phyloP scores from a whole-genome alignment of 2,329 filamentous ascomycete species.

The Rosellinia necatrix region DNA sequence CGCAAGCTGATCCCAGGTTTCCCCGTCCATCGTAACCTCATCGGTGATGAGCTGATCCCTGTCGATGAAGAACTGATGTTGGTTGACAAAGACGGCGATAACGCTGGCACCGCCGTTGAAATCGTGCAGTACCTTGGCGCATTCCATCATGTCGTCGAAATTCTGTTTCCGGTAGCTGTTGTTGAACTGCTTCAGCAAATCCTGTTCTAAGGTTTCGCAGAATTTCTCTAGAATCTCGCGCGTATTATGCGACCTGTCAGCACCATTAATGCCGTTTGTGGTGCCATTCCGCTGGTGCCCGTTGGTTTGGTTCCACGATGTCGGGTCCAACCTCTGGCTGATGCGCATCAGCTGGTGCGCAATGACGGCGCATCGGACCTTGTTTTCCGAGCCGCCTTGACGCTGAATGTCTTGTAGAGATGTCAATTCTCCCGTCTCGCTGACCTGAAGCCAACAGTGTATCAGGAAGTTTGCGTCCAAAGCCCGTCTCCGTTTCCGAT shows the following conservation, averaged over 20 bases:
- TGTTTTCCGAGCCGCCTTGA: slow-evolving; percentile 85
- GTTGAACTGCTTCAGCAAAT: slow-evolving; percentile 94
- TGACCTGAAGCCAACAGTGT: slow-evolving; percentile 95
- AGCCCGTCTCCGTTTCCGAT: slow-evolving; percentile 86
- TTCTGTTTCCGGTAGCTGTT: slow-evolving; percentile 94
- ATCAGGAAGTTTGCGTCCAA: slow-evolving; percentile 94
- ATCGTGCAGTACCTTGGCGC: slow-evolving; percentile 88
- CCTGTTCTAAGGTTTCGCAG: slow-evolving; percentile 92
- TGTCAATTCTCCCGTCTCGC: slow-evolving; percentile 82
- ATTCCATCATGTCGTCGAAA: slow-evolving; percentile 98
- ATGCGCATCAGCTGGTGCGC: slow-evolving; percentile 92
- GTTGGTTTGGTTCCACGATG: slow-evolving; percentile 70
- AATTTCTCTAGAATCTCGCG: slow-evolving; percentile 96
- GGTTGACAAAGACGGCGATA: slow-evolving; percentile 95
- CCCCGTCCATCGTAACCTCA: slow-evolving; percentile 74
- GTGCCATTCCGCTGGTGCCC: slow-evolving; percentile 55
- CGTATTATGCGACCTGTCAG: slow-evolving; percentile 64
- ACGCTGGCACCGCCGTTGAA: slow-evolving; percentile 97
- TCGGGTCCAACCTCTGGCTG: slow-evolving; percentile 84
- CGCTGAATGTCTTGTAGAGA: slow-evolving; percentile 87
- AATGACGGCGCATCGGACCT: slow-evolving; percentile 92
- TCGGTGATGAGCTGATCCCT: slow-evolving; percentile 88
- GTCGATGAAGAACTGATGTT: slow-evolving; percentile 99
- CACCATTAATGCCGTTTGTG: slow-evolving; percentile 52
- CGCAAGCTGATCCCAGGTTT: slow-evolving; percentile 88